Base-by-base conservation (phyloP, 2,329 filamentous ascomycete genomes). In the Sporothrix sp. region DNA sequence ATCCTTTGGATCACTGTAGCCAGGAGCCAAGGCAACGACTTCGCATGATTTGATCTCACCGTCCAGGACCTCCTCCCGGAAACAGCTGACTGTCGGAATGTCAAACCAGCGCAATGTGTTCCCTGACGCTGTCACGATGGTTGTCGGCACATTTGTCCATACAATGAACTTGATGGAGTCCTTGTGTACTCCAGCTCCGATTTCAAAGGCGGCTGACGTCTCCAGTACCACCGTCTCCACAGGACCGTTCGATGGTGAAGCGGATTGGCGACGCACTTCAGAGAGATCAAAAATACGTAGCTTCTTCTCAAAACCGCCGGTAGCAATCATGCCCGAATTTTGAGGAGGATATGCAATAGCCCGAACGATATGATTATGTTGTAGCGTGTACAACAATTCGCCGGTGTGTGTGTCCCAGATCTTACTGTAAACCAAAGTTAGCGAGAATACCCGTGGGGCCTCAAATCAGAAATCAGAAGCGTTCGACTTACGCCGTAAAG, bases 321-420 rank as follows among this genome's bases (percentile, higher is more conserved):
- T 97, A 6, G 91, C 93, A 25, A 98, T 74, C 51, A 95, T 82
- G n/a, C 86, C 85, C 20, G 82, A 82, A 49, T 82, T 79, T 59
- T 91, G 85, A 38, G 85, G 81, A 2, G 87, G 85, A 61, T 96
- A 97, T 10, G 93, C 89, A 55, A 97, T 81, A 35, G 91, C 87
- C 56, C 93, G 87, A 54, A 97, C 93, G 57, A 98, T 96, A 67
- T 98, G 93, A 57, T 89, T 81, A 66, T 98, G 93, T 63, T 91
- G 82, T 32, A 98, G 78, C 3, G 87, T 90, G 62, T 85, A 85
- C 37, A 95, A 76, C 44, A 87, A 81, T 70, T 96, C 90, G 60
- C 94, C 94, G 1, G 87, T 93, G 62, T 94, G 87, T 0, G 93
- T 95, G 62, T 98, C 89, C 93, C 94, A 98, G 48, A 98, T 84